Evolutionary conservation across 768 basidiomycete species (phyloP).

Genomic region (Mycena maculata): DNA sequence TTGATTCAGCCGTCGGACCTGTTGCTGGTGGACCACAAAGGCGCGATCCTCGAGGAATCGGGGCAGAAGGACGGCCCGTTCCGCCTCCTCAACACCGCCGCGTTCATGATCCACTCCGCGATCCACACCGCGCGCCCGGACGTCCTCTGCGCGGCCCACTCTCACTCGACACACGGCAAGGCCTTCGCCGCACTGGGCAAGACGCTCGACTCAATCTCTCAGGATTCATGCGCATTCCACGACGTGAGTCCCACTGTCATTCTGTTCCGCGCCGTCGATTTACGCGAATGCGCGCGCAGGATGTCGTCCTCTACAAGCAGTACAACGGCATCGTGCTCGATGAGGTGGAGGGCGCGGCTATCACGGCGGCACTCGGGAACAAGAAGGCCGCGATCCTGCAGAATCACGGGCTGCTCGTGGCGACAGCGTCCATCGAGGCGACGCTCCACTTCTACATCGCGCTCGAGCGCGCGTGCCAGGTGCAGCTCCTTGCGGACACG

Average conservation of each 20-base stretch:
- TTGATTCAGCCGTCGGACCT: constrained; percentile 57
- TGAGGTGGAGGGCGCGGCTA: constrained; percentile 56
- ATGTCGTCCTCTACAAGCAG: constrained; percentile 56
- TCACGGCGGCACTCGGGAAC: constrained; percentile 54
- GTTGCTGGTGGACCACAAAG: constrained; percentile 55
- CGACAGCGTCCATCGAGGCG: constrained; percentile 55
- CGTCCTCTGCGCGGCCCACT: constrained; percentile 59
- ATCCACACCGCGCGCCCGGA: constrained; percentile 62
- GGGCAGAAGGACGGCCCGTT: constrained; percentile 32
- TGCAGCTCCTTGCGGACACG: constrained; percentile 57
- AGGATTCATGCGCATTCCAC: constrained; percentile 59
- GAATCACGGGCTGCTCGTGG: constrained; percentile 57
- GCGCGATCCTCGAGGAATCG: constrained; percentile 42
- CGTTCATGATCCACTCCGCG: constrained; percentile 54
- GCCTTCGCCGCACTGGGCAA: constrained; percentile 60
- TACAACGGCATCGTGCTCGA: constrained; percentile 63
- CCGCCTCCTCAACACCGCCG: constrained; percentile 46
- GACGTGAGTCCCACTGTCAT: constrained; percentile 33
- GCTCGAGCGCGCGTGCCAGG: constrained; percentile 59
- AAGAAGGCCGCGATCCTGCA: constrained; percentile 57
- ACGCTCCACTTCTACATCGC: constrained; percentile 55
- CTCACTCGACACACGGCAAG: constrained; percentile 61
- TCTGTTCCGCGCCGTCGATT: neutral
- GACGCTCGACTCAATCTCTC: constrained; percentile 55
- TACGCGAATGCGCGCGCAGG: constrained; percentile 22